Percentiles rank a stretch among this genome's conserved stretches.
Conservation (phyloP, 1,139 yeast genomes). For the Oligophagozyma castellii region DNA sequence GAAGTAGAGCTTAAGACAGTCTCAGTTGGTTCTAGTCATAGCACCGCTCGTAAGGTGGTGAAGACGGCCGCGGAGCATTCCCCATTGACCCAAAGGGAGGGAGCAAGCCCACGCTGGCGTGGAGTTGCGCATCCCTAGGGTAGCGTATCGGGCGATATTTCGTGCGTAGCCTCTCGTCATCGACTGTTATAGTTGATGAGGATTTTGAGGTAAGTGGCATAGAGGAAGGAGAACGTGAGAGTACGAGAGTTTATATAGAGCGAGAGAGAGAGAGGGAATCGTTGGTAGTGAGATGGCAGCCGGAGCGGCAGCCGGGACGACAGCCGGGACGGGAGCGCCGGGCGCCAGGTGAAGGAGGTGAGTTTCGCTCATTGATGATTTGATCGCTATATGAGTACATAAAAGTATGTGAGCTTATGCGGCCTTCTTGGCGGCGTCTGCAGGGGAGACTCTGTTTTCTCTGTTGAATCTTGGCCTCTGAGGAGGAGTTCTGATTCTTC, state of each 20-base stretch:
- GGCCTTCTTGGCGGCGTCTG: constrained; percentile 96
- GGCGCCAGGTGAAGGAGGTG: not conserved
- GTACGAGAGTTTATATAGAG: constrained; percentile 1
- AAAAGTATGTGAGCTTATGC: constrained; percentile 19
- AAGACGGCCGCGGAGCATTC: constrained; percentile 9
- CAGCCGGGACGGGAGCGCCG: no score
- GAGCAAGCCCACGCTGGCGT: no score
- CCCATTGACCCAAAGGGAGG: constrained; percentile 6
- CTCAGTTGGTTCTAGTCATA: constrained; percentile 7
- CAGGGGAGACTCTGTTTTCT: constrained; percentile 90
- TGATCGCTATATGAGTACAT: no score
- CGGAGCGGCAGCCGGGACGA: no score
- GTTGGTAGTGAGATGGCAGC: no score
- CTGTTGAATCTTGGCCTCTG: constrained; percentile 95
- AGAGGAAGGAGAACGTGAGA: not conserved
- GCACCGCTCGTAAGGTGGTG: constrained; percentile 12
- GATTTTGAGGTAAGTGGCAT: constrained; percentile 2
- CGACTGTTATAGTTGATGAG: constrained; percentile 12
- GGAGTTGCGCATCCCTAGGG: no score
- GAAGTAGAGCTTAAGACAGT: constrained; percentile 4
- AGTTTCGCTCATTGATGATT: no score
- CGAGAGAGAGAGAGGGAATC: constrained; percentile 1
- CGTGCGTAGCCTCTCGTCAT: constrained; percentile 11
- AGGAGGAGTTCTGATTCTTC: constrained; percentile 99
- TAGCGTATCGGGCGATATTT: no score